phyloP scores from a whole-genome alignment of 768 basidiomycete genomes.

The Collybia sordida region DNA sequence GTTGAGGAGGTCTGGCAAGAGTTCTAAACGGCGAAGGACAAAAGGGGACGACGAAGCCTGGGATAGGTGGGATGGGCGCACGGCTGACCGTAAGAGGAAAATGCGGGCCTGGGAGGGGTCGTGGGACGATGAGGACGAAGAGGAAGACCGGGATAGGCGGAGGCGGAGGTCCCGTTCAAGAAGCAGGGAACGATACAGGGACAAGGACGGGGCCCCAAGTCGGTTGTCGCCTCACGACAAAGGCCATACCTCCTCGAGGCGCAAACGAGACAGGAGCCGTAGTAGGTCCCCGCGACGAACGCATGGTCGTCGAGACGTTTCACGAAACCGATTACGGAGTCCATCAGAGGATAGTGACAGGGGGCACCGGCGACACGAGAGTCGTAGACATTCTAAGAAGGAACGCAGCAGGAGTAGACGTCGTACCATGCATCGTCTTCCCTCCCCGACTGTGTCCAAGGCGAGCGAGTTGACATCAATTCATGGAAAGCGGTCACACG shows the following conservation, averaged over 20 bases:
- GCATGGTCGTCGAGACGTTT: no score
- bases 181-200: slow-evolving; percentile 21
- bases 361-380: slow-evolving; percentile 9
- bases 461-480: slow-evolving; percentile 17
- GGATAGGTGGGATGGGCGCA: slow-evolving; percentile 57
- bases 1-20: slow-evolving; percentile 33
- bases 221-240: slow-evolving; percentile 8
- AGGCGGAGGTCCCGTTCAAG: slow-evolving; percentile 24
- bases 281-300: slow-evolving; percentile 16
- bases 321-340: slow-evolving; percentile 4
- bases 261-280: slow-evolving; percentile 20
- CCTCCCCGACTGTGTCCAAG: slow-evolving; percentile 21
- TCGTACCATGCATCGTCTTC: slow-evolving; percentile 19
- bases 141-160: slow-evolving; percentile 27
- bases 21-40: slow-evolving; percentile 21
- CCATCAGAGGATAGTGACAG: slow-evolving; percentile 1
- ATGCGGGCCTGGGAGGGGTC: slow-evolving; percentile 46
- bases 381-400: slow-evolving; percentile 20
- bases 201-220: slow-evolving; percentile 14
- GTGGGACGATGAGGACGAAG: slow-evolving; percentile 41
- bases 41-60: slow-evolving; percentile 32
- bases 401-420: slow-evolving; percentile 15
- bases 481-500: slow-evolving; percentile 24
- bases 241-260: slow-evolving; percentile 13
- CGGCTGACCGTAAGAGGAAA: slow-evolving; percentile 45